Conservation (phyloP, 805 yeast species). For the Candida palmyrensis region DNA sequence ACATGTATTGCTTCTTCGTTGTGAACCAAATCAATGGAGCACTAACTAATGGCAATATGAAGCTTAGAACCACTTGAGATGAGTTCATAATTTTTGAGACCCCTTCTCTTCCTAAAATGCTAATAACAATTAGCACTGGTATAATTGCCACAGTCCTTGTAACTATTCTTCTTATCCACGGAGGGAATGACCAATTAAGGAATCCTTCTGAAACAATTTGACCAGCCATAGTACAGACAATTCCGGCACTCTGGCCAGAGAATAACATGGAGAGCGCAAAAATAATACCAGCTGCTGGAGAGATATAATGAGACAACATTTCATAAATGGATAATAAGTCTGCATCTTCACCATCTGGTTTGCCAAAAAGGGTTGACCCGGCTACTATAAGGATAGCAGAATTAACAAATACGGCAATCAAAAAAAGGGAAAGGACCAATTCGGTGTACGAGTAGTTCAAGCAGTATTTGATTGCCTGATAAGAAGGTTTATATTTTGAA, state of each 20-base stretch:
- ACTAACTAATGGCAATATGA: constrained; percentile 38
- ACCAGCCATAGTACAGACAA: constrained; percentile 46
- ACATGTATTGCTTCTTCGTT: constrained; percentile 33
- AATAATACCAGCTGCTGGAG: constrained; percentile 41
- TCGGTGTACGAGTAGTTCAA: constrained; percentile 36
- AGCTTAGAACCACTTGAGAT: constrained; percentile 40
- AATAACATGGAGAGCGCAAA: constrained; percentile 43
- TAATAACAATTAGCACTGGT: constrained; percentile 36
- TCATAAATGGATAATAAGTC: constrained; percentile 41
- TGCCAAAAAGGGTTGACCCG: constrained; percentile 34
- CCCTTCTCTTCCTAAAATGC: constrained; percentile 37
- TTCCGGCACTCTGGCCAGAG: constrained; percentile 44
- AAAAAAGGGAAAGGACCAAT: constrained; percentile 33
- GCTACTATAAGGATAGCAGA: constrained; percentile 43
- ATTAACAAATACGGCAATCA: constrained; percentile 41
- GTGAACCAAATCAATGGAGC: constrained; percentile 45
- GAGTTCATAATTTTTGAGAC: constrained; percentile 41
- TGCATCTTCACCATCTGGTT: constrained; percentile 43
- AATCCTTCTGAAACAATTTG: constrained; percentile 43
- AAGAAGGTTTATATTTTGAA: constrained; percentile 36
- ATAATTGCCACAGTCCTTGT: constrained; percentile 38
- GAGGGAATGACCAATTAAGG: constrained; percentile 38
- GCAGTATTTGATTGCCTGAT: constrained; percentile 37
- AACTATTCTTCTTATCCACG: constrained; percentile 39
- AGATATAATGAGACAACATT: constrained; percentile 38